phyloP scores from a whole-genome alignment of 805 yeast genomes.

The Metschnikowia amazonensis region DNA sequence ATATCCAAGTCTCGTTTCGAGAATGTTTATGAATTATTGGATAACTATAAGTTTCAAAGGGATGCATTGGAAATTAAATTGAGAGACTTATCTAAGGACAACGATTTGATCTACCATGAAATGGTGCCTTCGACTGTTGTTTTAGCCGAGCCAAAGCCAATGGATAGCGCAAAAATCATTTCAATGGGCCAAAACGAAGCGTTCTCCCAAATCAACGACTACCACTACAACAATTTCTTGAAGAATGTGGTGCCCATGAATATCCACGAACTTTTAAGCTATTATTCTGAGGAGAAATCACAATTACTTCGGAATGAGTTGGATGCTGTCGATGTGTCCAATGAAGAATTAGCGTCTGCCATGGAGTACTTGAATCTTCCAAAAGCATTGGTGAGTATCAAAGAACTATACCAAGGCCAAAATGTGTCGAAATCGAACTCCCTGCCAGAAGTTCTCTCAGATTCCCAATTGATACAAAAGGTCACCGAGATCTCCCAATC shows the following conservation, averaged over 20 bases:
- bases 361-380: conserved; percentile 81
- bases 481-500: conserved; percentile 24
- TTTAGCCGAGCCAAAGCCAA: conserved; percentile 61
- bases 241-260: conserved; percentile 78
- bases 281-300: conserved; percentile 88
- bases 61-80: conserved; percentile 38
- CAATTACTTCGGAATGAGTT: conserved; percentile 66
- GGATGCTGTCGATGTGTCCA: conserved; percentile 71
- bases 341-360: conserved; percentile 74
- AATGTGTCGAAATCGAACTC: neutral
- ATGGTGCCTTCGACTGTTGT: conserved; percentile 58
- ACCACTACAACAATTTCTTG: conserved; percentile 52
- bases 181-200: conserved; percentile 45
- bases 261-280: conserved; percentile 81
- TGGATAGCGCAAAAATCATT: conserved; percentile 64
- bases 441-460: conserved; percentile 3
- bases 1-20: conserved; percentile 22
- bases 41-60: conserved; percentile 39
- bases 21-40: conserved; percentile 36
- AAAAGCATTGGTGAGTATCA: conserved; percentile 53
- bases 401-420: conserved; percentile 29
- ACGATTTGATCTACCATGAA: conserved; percentile 86
- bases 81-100: conserved; percentile 63
- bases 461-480: conserved; percentile 8
- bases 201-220: conserved; percentile 41